Evolutionary conservation across 2,329 filamentous ascomycete species (phyloP).

Genomic region (Pseudocercospora cruenta): DNA sequence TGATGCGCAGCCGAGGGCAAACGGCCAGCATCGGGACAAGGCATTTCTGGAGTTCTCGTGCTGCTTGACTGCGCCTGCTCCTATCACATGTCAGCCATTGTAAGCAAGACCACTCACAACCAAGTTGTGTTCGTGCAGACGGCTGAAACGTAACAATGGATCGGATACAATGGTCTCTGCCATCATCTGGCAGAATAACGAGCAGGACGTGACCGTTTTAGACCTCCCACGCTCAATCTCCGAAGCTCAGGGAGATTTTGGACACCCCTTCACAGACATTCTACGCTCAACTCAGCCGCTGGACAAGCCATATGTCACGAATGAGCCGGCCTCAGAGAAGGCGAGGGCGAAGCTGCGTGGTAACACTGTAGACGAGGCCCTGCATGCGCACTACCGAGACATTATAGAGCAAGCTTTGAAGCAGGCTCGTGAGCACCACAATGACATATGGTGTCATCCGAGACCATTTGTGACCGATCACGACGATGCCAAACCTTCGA

Average conservation of each 20-base stretch:
- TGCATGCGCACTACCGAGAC: slow-evolving; percentile 43
- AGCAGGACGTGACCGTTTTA: slow-evolving; percentile 59
- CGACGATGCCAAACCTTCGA: background rate
- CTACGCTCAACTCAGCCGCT: slow-evolving; percentile 52
- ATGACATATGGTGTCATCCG: slow-evolving; percentile 42
- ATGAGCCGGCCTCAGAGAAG: slow-evolving; percentile 58
- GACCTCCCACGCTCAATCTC: slow-evolving; percentile 74
- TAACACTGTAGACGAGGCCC: slow-evolving; percentile 37
- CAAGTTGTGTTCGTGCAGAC: background rate
- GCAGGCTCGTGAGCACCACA: slow-evolving; percentile 35
- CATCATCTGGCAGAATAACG: slow-evolving; percentile 59
- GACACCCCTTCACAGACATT: slow-evolving; percentile 45
- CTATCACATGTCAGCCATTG: slow-evolving; percentile 5
- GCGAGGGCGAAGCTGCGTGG: slow-evolving; percentile 48
- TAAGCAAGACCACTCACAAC: background rate
- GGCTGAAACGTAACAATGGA: background rate
- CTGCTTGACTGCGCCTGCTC: slow-evolving; percentile 1
- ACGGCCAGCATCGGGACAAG: background rate
- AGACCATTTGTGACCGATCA: slow-evolving; percentile 18
- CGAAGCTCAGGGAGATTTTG: slow-evolving; percentile 60
- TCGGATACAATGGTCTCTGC: slow-evolving; percentile 25
- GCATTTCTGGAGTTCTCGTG: background rate
- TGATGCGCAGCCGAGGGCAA: background rate
- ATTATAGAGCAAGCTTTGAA: slow-evolving; percentile 46
- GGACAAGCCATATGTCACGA: slow-evolving; percentile 54